A percentile compares a stretch with the other conserved stretches of the same genome.
phyloP scores from a whole-genome alignment of 2,329 filamentous ascomycete species.

The Scytalidium lignicola region DNA sequence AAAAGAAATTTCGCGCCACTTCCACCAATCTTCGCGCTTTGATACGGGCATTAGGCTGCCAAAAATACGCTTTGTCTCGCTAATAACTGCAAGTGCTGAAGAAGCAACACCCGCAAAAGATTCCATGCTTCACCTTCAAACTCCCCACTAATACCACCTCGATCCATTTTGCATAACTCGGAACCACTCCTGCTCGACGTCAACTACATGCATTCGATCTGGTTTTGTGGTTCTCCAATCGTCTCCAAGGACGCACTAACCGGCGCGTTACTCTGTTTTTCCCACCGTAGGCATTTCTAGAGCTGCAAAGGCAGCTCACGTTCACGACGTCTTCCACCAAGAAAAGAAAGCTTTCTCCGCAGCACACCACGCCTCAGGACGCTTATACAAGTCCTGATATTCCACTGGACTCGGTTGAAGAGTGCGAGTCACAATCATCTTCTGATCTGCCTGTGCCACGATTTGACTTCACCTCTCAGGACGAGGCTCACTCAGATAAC shows the following conservation, averaged over 20 bases:
- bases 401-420: slow-evolving; percentile 25
- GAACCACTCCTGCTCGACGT: background rate
- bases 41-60: background rate
- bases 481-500: slow-evolving; percentile 13
- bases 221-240: background rate
- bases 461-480: slow-evolving; percentile 27
- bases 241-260: background rate
- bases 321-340: slow-evolving; percentile 69
- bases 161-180: background rate
- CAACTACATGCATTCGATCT: background rate
- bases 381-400: slow-evolving; percentile 22
- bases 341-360: slow-evolving; percentile 61
- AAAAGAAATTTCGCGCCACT: background rate
- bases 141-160: background rate
- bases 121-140: background rate
- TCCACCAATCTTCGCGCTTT: background rate
- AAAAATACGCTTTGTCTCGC: background rate
- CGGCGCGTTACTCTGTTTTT: background rate
- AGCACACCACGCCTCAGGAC: slow-evolving; percentile 16
- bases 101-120: background rate
- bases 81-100: background rate
- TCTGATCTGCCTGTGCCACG: slow-evolving; percentile 35
- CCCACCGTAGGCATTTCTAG: slow-evolving; percentile 12
- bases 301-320: slow-evolving; percentile 53
- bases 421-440: slow-evolving; percentile 42